Evolutionary conservation across 371 early-diverging fungal species (phyloP), one percentile per base, ranked within the genome.

Genomic region (Choanephora cucurbitarum): DNA sequence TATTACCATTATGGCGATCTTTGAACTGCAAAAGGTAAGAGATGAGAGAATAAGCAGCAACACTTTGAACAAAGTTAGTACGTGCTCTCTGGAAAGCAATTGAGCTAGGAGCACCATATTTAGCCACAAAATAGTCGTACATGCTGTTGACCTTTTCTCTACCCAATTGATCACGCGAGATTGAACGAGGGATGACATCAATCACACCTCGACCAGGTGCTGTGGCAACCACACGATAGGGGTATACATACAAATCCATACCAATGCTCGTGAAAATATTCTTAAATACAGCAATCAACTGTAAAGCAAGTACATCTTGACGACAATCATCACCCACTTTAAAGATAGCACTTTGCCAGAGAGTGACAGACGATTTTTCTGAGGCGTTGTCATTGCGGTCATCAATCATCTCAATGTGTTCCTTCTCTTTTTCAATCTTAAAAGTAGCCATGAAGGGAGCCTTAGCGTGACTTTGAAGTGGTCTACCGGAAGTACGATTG

Each of bases 381-480:
- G 22, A 23, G 1, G 5, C 11, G 17, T 52, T 39, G 13, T 51
- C 32, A n/a, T 49, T 39, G n/a, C 83, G 81, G 31, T 80, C 73
- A 45, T 66, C 64, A 17, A 84, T 13, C 8, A 15, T 61, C 15
- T 76, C 84, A 0, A 73, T 72, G 19, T 74, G 67, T 41, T 73
- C 75, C 4, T 67, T 62, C 11, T 78, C 79, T 65, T 83, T 88
- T 52, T 83, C 79, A 44, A 99, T 89, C 58, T 94, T 87, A 75
- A 99, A 99, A 0, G 99, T 98, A 1, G 98, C 99, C 98, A 99
- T 95, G 67, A 97, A 99, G 2, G 99, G 99, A 2, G 99, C 97
- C 79, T 99, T 99, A 49, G 99, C 99, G 66, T 99, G 99, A 58
- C 90, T 89, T 76, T 99, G 99, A 39, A 99, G 82, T 17, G 98